Base-by-base conservation (phyloP, 1,284 basidiomycete species). In the Ustilago shanxiensis region DNA sequence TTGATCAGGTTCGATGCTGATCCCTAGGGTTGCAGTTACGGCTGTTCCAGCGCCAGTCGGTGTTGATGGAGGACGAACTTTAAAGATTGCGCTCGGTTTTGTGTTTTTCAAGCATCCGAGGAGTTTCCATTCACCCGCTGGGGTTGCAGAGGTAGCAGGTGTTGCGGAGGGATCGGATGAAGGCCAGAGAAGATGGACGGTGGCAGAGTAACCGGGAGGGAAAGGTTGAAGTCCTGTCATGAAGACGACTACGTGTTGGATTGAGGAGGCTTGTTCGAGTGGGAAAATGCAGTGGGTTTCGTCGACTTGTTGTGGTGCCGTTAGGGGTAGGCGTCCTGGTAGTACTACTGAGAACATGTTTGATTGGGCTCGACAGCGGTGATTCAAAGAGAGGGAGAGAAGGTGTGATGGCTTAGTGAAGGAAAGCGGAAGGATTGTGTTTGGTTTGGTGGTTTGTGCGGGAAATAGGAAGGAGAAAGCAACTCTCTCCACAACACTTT, bases 61-160 rank as follows among this genome's bases (percentile, higher is more conserved):
- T 1, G 60, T 20, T 1, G 60, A 13, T n/a, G 60, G 60, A 7
- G 51, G 41, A 24, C 37, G 33, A 31, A 76, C 53, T 44, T 71
- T 75, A 68, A 82, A 86, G n/a, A 86, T 84, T 41, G 84, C 81
- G 24, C 81, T 83, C 0, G 84, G 84, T 58, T 85, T 86, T 11
- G 71, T 69, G 53, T 86, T 86, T 24, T 62, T 64, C 20, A 86
- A 44, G 26, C 79, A 80, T 1, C 83, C 84, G 0, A 85, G 66
- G 10, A 85, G 71, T 41, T 72, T 77, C 84, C 84, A 86, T 10
- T 66, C 58, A 26, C 54, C 26, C 2, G 31, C 1, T 3, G 41
- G 1, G 16, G 82, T 85, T 9, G 82, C 83, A 9, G 72, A 68
- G 56, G 22, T 20, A 20, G 41, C 6, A 20, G 41, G 16, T 7